Evolutionary conservation across 2,329 filamentous ascomycete species (phyloP).

Genomic region (Fusarium phyllophilum): DNA sequence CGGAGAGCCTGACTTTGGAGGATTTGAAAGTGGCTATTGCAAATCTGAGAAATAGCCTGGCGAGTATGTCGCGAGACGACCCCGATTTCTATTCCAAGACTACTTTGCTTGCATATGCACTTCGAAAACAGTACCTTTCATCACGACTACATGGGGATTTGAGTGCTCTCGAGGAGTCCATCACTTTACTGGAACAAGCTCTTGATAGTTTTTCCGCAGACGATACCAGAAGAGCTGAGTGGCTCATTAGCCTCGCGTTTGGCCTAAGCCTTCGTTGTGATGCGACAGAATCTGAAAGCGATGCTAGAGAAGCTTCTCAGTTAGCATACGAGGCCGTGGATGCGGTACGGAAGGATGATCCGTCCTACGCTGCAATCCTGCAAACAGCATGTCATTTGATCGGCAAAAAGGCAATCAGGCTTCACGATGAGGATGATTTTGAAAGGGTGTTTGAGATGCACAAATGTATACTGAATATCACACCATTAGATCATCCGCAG

Average conservation of each 20-base stretch:
- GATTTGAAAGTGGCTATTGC: not conserved
- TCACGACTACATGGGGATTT: not conserved
- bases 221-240: not conserved
- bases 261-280: not conserved
- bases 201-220: accelerated
- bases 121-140: not conserved
- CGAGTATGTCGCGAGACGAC: accelerated
- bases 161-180: not conserved
- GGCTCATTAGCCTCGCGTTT: not conserved
- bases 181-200: not conserved
- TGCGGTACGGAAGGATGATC: not conserved
- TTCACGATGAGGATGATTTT: not conserved
- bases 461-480: accelerated
- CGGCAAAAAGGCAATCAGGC: not conserved
- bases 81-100: not conserved
- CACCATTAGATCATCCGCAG: accelerated
- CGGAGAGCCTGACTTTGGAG: not conserved
- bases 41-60: not conserved
- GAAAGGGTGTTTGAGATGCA: not conserved
- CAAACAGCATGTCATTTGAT: not conserved
- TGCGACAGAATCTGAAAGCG: not conserved
- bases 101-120: not conserved
- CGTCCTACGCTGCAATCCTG: not conserved
- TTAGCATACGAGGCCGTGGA: not conserved
- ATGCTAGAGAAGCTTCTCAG: not conserved